A percentile compares a stretch with the other conserved stretches of the same genome.
Evolutionary conservation across 2,329 filamentous ascomycete genomes (phyloP).

Genomic region (Harringtonia aguacate): DNA sequence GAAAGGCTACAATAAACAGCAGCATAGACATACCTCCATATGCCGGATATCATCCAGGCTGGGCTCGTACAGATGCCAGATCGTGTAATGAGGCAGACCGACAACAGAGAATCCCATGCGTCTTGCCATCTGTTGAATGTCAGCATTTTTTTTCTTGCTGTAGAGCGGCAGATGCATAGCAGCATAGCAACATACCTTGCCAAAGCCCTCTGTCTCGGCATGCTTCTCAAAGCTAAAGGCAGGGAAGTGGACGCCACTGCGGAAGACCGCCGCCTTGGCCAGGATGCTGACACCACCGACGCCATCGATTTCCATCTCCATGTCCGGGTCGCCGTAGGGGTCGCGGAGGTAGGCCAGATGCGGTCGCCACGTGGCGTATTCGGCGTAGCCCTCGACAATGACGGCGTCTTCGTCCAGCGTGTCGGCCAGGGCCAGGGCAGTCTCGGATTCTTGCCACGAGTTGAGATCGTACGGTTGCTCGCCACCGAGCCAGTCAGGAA

Average conservation of each 20-base stretch:
- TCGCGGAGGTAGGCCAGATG: slow-evolving; percentile 95
- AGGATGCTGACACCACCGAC: slow-evolving; percentile 96
- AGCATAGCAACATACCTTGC: slow-evolving; percentile 61
- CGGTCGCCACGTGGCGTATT: slow-evolving; percentile 96
- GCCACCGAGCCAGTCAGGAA: slow-evolving; percentile 96
- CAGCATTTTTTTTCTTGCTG: background rate
- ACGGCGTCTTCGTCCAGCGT: slow-evolving; percentile 96
- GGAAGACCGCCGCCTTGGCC: slow-evolving; percentile 91
- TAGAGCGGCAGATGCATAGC: no score
- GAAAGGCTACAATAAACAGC: background rate
- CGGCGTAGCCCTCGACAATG: slow-evolving; percentile 96
- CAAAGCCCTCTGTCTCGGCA: slow-evolving; percentile 95
- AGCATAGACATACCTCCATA: slow-evolving; percentile 70
- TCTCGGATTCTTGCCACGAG: slow-evolving; percentile 99
- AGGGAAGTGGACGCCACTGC: slow-evolving; percentile 91
- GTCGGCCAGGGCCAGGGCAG: slow-evolving; percentile 83
- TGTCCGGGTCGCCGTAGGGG: slow-evolving; percentile 93
- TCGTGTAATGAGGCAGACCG: slow-evolving; percentile 92
- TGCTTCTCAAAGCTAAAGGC: slow-evolving; percentile 99
- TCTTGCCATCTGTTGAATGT: slow-evolving; percentile 71
- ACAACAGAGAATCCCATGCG: slow-evolving; percentile 94
- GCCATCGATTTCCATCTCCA: slow-evolving; percentile 99
- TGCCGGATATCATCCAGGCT: slow-evolving; percentile 93
- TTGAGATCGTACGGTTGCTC: slow-evolving; percentile 98
- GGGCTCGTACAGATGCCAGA: slow-evolving; percentile 99